Evolutionary conservation across 2,329 filamentous ascomycete species (phyloP), one percentile per base, ranked within the genome.

Genomic region (Xylaria polymorpha): DNA sequence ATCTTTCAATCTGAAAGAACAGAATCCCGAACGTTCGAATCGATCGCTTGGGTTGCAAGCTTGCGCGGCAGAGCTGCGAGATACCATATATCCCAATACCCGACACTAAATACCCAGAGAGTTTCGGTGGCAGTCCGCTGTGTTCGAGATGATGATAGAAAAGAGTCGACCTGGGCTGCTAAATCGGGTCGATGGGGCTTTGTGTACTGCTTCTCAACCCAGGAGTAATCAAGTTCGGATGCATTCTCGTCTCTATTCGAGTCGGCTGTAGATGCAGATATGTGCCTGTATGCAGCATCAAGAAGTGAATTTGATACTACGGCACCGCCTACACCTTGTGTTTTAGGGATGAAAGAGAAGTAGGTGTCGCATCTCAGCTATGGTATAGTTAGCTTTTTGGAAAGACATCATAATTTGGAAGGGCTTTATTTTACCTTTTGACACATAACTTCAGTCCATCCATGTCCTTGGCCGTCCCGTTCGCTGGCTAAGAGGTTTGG

Each of bases 241-340:
- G 18, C 15, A 7, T 48, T 57, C 3, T 61, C 56, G 29, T 53
- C n/a, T 43, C 7, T 37, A 48, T 29, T 58, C 1, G 46, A 22
- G 22, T 5, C 14, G 32, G 18, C 37, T 9, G 25, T 14, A 10
- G 50, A 29, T 20, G 18, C 3, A 25, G 58, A 60, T 20, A 80
- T 77, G 22, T 77, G 76, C 14, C 81, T 74, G 9, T 85, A 72
- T 2, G 81, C 84, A 1, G 80, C 77, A 0, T 85, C 88, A 61
- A 90, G 91, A 6, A 86, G 76, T 39, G 79, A 72, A 71, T 85
- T 94, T 69, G 83, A 85, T 1, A 80, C 91, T 39, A 87, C 82
- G 57, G 87, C 82, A 25, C 77, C 88, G 64, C 88, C 87, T 0
- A 82, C 89, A n/a, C 80, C 85, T 57, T 78, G 75, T 12, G 73